Percentiles rank a stretch among this genome's conserved stretches.
Evolutionary conservation across 2,329 filamentous ascomycete genomes (phyloP).

Genomic region (Thelonectria blattea): DNA sequence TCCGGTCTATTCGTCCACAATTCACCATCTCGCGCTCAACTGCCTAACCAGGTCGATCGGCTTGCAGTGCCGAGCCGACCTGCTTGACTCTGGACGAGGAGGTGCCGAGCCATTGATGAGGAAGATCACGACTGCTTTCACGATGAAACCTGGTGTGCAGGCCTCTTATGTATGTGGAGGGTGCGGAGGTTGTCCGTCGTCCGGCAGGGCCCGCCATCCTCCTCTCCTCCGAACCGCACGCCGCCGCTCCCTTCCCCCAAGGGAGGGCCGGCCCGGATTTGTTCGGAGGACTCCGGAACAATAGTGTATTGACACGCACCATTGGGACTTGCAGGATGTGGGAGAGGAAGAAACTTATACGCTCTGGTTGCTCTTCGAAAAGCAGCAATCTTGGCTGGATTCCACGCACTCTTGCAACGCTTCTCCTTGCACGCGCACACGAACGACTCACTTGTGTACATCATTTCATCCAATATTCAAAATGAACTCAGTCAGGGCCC

Average conservation of each 20-base stretch:
- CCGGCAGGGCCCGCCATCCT: slow-evolving; percentile 6
- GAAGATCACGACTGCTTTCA: neutral
- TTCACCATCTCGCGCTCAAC: slow-evolving; percentile 1
- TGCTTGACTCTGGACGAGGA: neutral
- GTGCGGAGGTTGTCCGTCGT: slow-evolving; percentile 9
- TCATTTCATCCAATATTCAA: neutral
- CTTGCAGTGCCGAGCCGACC: slow-evolving; percentile 15
- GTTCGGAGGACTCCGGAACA: slow-evolving; percentile 4
- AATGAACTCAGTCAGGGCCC: neutral
- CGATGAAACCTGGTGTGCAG: neutral
- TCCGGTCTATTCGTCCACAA: neutral
- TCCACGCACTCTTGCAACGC: neutral
- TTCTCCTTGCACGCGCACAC: neutral
- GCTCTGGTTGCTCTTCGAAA: neutral
- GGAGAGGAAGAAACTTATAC: neutral
- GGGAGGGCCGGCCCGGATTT: slow-evolving; percentile 15
- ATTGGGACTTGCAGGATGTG: neutral
- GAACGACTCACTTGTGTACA: neutral
- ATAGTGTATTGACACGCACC: neutral
- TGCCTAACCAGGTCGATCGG: slow-evolving; percentile 8
- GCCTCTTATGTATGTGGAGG: neutral
- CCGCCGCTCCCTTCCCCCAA: slow-evolving; percentile 4
- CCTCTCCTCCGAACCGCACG: slow-evolving; percentile 8
- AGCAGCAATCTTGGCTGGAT: neutral
- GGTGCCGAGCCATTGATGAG: neutral